A percentile compares a stretch with the other conserved stretches of the same genome.
Evolutionary conservation across 805 yeast genomes (phyloP).

Genomic region (Wickerhamiella azyma): DNA sequence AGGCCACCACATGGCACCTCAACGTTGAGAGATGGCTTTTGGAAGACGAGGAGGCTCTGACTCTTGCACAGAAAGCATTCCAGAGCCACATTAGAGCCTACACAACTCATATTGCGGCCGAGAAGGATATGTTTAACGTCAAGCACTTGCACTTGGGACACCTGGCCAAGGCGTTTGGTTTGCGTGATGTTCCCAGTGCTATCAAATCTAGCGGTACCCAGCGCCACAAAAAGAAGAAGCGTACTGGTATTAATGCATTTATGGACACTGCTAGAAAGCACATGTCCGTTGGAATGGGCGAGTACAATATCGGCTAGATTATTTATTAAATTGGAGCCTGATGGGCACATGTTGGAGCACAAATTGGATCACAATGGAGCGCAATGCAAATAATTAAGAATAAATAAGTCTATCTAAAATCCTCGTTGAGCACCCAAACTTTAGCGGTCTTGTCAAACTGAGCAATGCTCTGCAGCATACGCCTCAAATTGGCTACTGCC

Average conservation of each 20-base stretch:
- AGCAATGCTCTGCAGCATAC: conserved; percentile 55
- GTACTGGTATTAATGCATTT: conserved; percentile 15
- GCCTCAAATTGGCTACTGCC: conserved; percentile 48
- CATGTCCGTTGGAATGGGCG: conserved; percentile 12
- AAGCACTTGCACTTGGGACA: conserved; percentile 85
- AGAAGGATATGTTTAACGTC: conserved; percentile 68
- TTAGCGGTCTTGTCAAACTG: conserved; percentile 44
- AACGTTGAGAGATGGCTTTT: conserved; percentile 79
- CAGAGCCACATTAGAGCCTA: conserved; percentile 87
- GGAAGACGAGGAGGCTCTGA: conserved; percentile 46
- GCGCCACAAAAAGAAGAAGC: conserved; percentile 9
- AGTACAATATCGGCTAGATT: conserved; percentile 16
- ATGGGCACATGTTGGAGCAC: no score
- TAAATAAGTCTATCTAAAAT: conserved; percentile 25
- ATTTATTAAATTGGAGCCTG: no score
- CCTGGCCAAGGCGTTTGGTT: conserved; percentile 84
- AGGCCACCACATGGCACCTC: conserved; percentile 94
- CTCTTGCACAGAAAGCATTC: conserved; percentile 65
- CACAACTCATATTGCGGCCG: conserved; percentile 80
- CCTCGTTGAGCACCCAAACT: conserved; percentile 56
- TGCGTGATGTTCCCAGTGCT: conserved; percentile 83
- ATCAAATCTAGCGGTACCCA: conserved; percentile 14
- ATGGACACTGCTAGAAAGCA: conserved; percentile 17
- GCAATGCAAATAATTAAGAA: background rate
- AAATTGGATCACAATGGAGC: background rate